Evolutionary conservation across 2,329 filamentous ascomycete genomes (phyloP), one percentile per base, ranked within the genome.

Genomic region (Mollisiaceae sp.): DNA sequence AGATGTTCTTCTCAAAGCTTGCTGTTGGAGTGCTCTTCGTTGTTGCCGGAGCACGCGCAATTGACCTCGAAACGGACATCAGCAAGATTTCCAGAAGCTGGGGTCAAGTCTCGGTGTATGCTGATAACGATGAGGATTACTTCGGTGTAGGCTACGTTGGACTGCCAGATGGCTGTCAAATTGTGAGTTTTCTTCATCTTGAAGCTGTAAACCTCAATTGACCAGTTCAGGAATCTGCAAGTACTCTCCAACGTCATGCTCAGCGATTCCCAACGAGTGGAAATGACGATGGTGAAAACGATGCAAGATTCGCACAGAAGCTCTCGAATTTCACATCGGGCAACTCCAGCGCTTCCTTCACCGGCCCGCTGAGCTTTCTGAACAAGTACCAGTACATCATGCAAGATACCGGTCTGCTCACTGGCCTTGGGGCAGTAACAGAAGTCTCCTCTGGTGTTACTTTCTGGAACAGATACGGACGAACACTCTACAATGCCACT

Each of bases 381-480:
- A 86, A 86, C 69, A 72, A 75, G 41, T 86, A 85, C 77, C 69
- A 77, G 27, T 85, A 86, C 69, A 70, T 78, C 15, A 69, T 86
- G 70, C 76, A 78, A 12, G 75, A 77, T 22, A 70, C 61, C 12
- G 77, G 80, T 22, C 78, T 78, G 20, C 75, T 86, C 8, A 82
- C 83, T n/a, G 81, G 79, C 47, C 73, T 79, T 8, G 84, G 84
- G 35, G 84, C 83, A 12, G 71, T 75, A 1, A 83, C 83, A 2
- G 83, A 85, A 68, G 83, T 85, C 64, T 70, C 75, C 12, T 74
- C 80, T 11, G 85, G 84, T 11, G 81, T 82, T 6, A 74, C 77
- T 14, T 86, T 85, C 72, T 86, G 83, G 83, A 81, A 82, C 69
- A 77, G 79, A 45, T 86, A 86, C 66, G 85, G 85, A 4, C 77